phyloP scores from a whole-genome alignment of 2,329 filamentous ascomycete genomes.

The Clathrospora elynae region DNA sequence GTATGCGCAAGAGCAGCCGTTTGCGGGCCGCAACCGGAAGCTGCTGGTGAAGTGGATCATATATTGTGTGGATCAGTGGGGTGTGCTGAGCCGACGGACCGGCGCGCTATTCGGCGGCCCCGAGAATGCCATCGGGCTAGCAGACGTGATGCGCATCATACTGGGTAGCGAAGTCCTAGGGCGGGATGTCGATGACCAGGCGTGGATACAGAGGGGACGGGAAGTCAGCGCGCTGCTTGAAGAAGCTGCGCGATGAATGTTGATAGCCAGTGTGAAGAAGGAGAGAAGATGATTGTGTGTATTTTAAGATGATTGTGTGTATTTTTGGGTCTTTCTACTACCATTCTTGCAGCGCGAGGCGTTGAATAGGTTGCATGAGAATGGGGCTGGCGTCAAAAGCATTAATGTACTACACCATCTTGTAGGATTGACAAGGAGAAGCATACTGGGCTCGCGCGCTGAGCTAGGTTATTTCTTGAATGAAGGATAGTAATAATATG shows the following conservation, averaged over 20 bases:
- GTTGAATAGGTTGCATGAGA: constrained; percentile 35
- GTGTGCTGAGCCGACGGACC: constrained; percentile 59
- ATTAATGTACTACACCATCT: constrained; percentile 23
- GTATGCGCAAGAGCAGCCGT: constrained; percentile 69
- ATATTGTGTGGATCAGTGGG: constrained; percentile 67
- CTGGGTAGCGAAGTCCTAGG: constrained; percentile 51
- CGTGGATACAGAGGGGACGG: constrained; percentile 39
- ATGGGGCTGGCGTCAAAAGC: constrained; percentile 27
- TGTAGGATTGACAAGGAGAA: constrained; percentile 16
- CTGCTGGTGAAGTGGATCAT: constrained; percentile 66
- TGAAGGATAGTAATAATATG: constrained; percentile 15
- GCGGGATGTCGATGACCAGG: constrained; percentile 43
- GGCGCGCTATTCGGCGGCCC: constrained; percentile 65
- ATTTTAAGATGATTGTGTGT: no score
- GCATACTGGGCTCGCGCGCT: constrained; percentile 1
- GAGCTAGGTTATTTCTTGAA: constrained; percentile 15
- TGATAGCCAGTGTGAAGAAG: constrained; percentile 6
- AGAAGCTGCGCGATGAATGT: constrained; percentile 34
- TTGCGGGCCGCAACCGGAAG: constrained; percentile 60
- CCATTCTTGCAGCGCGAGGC: constrained; percentile 37
- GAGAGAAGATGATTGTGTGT: constrained; percentile 16
- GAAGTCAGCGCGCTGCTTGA: constrained; percentile 36
- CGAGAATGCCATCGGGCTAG: constrained; percentile 57
- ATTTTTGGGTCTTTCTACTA: constrained; percentile 10
- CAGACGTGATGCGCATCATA: constrained; percentile 49